These are phyloP conservation scores for Caloboletus firmus DNA, from an alignment of 1,284 basidiomycete species.

Conservation along the genomic window DNA sequence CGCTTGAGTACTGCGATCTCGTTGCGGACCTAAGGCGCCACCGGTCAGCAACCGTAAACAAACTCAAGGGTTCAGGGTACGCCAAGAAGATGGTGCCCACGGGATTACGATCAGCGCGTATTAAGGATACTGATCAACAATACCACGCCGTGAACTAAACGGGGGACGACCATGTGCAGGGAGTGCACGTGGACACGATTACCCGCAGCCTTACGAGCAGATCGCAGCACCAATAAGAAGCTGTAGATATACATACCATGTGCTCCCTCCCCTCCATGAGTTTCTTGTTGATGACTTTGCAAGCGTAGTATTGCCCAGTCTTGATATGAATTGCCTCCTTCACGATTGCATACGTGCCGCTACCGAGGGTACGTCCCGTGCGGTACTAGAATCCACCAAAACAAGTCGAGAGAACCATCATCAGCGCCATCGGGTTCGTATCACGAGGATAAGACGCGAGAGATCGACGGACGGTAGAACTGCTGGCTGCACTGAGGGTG, in stretches of 20 bases:
- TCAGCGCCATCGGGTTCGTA: slow-evolving; percentile 11
- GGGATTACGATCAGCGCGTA: slow-evolving; percentile 13
- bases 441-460: neutral
- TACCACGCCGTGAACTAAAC: neutral
- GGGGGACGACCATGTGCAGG: neutral
- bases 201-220: neutral
- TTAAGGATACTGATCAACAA: slow-evolving; percentile 6
- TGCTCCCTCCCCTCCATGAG: slow-evolving; percentile 93
- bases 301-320: slow-evolving; percentile 86
- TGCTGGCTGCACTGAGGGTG: neutral
- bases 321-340: slow-evolving; percentile 97
- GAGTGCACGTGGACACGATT: slow-evolving; percentile 1
- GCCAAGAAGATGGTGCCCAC: neutral
- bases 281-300: slow-evolving; percentile 96
- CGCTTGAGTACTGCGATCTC: slow-evolving; percentile 96
- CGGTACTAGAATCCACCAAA: slow-evolving; percentile 62
- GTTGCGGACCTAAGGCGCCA: slow-evolving; percentile 75
- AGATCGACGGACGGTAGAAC: slow-evolving; percentile 1
- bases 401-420: neutral
- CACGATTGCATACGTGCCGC: slow-evolving; percentile 89
- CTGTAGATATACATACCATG: slow-evolving; percentile 54
- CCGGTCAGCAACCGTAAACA: slow-evolving; percentile 7
- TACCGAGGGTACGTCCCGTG: slow-evolving; percentile 90
- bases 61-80: slow-evolving; percentile 17
- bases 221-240: slow-evolving; percentile 14